A percentile compares a stretch with the other conserved stretches of the same genome.
phyloP scores from a whole-genome alignment of 2,329 filamentous ascomycete species.

The Epichloe gansuensis region DNA sequence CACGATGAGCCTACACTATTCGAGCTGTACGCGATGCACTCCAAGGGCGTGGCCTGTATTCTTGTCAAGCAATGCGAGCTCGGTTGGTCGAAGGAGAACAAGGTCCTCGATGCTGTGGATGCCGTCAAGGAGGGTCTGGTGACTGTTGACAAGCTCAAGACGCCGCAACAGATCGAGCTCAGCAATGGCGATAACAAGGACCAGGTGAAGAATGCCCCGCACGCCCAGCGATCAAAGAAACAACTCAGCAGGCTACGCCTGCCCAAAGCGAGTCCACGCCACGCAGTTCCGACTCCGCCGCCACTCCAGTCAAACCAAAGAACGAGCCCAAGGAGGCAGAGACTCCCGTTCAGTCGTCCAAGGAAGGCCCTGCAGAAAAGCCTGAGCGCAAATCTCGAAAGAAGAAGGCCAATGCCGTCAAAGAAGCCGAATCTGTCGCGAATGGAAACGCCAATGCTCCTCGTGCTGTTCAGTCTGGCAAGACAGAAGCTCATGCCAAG shows the following conservation, averaged over 20 bases:
- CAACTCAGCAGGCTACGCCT: slow-evolving; percentile 13
- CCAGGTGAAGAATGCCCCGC: slow-evolving; percentile 24
- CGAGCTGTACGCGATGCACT: slow-evolving; percentile 95
- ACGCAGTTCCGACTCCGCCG: slow-evolving; percentile 19
- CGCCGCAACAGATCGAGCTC: slow-evolving; percentile 31
- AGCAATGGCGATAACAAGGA: slow-evolving; percentile 23
- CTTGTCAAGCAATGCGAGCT: slow-evolving; percentile 79
- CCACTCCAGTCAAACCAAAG: slow-evolving; percentile 27
- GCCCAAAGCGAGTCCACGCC: slow-evolving; percentile 16
- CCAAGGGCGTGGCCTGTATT: slow-evolving; percentile 86
- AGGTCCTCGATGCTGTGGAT: slow-evolving; percentile 68
- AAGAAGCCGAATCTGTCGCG: slow-evolving; percentile 31
- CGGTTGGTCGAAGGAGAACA: slow-evolving; percentile 84
- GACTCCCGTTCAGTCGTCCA: slow-evolving; percentile 25
- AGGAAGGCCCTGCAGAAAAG: slow-evolving; percentile 39
- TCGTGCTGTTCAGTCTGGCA: slow-evolving; percentile 20
- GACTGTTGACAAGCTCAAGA: slow-evolving; percentile 58
- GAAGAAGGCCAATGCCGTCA: slow-evolving; percentile 49
- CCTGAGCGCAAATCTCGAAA: slow-evolving; percentile 49
- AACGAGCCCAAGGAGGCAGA: slow-evolving; percentile 37
- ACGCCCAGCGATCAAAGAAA: slow-evolving; percentile 19
- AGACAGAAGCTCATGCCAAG: slow-evolving; percentile 16
- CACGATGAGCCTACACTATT: slow-evolving; percentile 67
- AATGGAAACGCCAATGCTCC: slow-evolving; percentile 27
- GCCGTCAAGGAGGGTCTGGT: slow-evolving; percentile 64